These are phyloP conservation scores for Leccinum truebloodii DNA, from an alignment of 768 basidiomycete genomes.

Conservation along the genomic window DNA sequence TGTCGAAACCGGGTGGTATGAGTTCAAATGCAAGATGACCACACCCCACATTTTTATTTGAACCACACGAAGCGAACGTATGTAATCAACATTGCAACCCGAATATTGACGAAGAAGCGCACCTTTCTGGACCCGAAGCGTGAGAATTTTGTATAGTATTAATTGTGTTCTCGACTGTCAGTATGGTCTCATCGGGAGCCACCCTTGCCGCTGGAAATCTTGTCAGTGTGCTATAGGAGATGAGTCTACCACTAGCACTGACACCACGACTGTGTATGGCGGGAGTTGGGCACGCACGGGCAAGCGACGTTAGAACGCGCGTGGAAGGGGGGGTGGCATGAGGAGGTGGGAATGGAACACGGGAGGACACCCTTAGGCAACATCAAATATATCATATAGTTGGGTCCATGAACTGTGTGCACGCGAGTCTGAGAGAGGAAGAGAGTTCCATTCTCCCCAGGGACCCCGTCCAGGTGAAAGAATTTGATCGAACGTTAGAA, in stretches of 20 bases:
- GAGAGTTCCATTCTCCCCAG: too few species aligned
- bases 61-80: background rate
- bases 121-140: too few species aligned
- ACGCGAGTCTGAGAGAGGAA: too few species aligned
- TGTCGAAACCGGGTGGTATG: constrained; percentile 4
- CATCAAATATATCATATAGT: background rate
- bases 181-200: background rate
- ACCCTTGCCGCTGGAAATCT: background rate
- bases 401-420: too few species aligned
- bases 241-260: background rate
- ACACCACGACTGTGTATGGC: background rate
- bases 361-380: too few species aligned
- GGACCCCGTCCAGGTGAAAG: too few species aligned
- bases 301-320: background rate
- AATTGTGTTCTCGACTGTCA: too few species aligned
- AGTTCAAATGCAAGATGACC: background rate
- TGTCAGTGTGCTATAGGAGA: background rate
- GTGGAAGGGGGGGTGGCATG: background rate
- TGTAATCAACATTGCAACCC: background rate
- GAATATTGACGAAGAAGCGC: too few species aligned
- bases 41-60: constrained; percentile 23
- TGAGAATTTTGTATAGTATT: too few species aligned
- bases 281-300: background rate
- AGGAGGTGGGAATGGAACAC: background rate
- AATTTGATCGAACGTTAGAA: too few species aligned